Evolutionary conservation across 345 rosid species (phyloP), one percentile per base, ranked within the genome.

Genomic region (thale cress (Arabidopsis thaliana)): DNA sequence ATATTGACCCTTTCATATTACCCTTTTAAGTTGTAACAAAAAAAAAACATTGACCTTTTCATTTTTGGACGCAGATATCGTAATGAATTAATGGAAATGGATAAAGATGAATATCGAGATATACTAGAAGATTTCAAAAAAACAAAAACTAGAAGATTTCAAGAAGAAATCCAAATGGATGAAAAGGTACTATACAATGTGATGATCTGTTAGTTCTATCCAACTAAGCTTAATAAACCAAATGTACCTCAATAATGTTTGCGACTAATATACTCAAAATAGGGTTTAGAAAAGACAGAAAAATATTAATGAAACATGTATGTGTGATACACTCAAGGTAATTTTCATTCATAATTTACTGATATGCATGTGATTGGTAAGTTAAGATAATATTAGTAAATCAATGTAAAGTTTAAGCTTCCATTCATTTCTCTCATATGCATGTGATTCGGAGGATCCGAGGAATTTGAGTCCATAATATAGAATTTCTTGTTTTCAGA

Each of bases 371-470:
- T 45, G 49, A 45, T 45, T 13, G 6, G 8, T 50, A 50, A 22
- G 13, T 22, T 51, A 6, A 37, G 37, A 9, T 1, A 25, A 14
- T 25, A 28, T 32, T 53, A 22, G 14, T 36, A 53, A 30, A 33
- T 41, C 55, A 8, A 28, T 40, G 51, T 53, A 40, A 53, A 67
- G 49, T 33, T 33, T 33, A 65, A 48, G 56, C 6, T 34, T 49
- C 45, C 20, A 34, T 22, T 49, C 58, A 22, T 1, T 34, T 11
- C 7, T 11, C 59, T 67, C 49, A 67, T 36, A 50, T 22, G 34
- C 41, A 33, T 33, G 45, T 34, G 65, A 58, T 51, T 33, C 34
- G 23, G 45, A 44, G 33, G 73, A 38, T 59, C 48, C 65, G 48
- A 59, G 64, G 64, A 34, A 58, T 28, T 36, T 59, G 22, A 36